A percentile compares a stretch with the other conserved stretches of the same genome.
Evolutionary conservation across 2,329 filamentous ascomycete genomes (phyloP).

Genomic region (Alternaria gaisen): DNA sequence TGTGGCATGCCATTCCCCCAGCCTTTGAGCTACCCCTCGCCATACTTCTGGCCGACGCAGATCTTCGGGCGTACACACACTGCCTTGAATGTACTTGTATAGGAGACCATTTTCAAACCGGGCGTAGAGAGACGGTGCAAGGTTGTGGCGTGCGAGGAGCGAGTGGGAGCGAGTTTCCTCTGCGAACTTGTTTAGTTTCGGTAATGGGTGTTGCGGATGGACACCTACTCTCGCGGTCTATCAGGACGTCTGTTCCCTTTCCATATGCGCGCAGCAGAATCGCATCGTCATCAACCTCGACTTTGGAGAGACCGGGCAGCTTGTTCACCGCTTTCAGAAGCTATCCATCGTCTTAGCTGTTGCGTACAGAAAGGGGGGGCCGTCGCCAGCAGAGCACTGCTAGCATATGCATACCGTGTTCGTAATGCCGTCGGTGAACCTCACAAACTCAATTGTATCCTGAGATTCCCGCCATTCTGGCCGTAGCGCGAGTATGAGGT

Average conservation of each 20-base stretch:
- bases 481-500: slow-evolving; percentile 79
- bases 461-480: slow-evolving; percentile 82
- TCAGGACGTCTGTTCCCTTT: slow-evolving; percentile 90
- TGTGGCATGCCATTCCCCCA: slow-evolving; percentile 92
- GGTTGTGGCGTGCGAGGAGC: slow-evolving; percentile 80
- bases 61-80: slow-evolving; percentile 81
- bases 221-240: slow-evolving; percentile 85
- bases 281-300: slow-evolving; percentile 83
- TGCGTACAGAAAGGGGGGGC: slow-evolving; percentile 1
- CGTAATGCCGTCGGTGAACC: slow-evolving; percentile 97
- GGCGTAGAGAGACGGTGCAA: slow-evolving; percentile 87
- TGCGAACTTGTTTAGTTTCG: slow-evolving; percentile 42
- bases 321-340: slow-evolving; percentile 80
- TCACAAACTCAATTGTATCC: slow-evolving; percentile 81
- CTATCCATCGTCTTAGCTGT: slow-evolving; percentile 31
- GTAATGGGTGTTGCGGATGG: neutral
- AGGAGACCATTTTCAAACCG: slow-evolving; percentile 96
- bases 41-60: slow-evolving; percentile 79
- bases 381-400: neutral
- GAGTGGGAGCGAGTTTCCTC: slow-evolving; percentile 77
- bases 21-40: slow-evolving; percentile 80
- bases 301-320: slow-evolving; percentile 72
- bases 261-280: slow-evolving; percentile 93
- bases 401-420: slow-evolving; percentile 72
- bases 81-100: slow-evolving; percentile 88